phyloP scores from a whole-genome alignment of 1,139 yeast genomes.

The Taphrina pruni region DNA sequence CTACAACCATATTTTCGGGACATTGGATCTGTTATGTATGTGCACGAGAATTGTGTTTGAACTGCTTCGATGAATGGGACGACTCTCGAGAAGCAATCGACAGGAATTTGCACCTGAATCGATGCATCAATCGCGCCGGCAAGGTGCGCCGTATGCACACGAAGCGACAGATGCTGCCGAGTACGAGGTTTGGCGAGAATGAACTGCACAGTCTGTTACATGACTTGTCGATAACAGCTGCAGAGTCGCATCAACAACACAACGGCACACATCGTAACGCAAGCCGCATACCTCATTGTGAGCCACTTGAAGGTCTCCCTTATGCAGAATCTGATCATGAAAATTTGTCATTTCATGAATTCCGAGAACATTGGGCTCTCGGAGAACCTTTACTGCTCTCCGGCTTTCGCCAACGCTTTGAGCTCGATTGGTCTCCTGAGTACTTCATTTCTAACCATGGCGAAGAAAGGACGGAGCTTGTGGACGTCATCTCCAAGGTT shows the following conservation, averaged over 20 bases:
- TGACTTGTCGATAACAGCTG: conserved; percentile 18
- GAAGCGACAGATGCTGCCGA: conserved; percentile 42
- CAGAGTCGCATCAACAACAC: background rate
- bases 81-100: conserved; percentile 28
- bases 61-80: conserved; percentile 44
- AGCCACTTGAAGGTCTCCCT: background rate
- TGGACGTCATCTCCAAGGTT: conserved; percentile 24
- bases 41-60: conserved; percentile 45
- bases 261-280: background rate
- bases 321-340: conserved; percentile 4
- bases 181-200: conserved; percentile 41
- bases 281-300: background rate
- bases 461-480: conserved; percentile 35
- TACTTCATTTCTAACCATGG: conserved; percentile 41
- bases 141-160: conserved; percentile 32
- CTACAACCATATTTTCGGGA: conserved; percentile 44
- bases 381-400: conserved; percentile 44
- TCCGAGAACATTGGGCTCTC: conserved; percentile 42
- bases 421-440: conserved; percentile 40
- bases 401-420: conserved; percentile 31
- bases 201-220: conserved; percentile 39
- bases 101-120: conserved; percentile 36
- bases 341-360: conserved; percentile 36
- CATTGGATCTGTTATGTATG: conserved; percentile 45
- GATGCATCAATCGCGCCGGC: conserved; percentile 43